Evolutionary conservation across 2,329 filamentous ascomycete genomes (phyloP), one percentile per base, ranked within the genome.

Genomic region (Pseudogymnoascus pannorum): DNA sequence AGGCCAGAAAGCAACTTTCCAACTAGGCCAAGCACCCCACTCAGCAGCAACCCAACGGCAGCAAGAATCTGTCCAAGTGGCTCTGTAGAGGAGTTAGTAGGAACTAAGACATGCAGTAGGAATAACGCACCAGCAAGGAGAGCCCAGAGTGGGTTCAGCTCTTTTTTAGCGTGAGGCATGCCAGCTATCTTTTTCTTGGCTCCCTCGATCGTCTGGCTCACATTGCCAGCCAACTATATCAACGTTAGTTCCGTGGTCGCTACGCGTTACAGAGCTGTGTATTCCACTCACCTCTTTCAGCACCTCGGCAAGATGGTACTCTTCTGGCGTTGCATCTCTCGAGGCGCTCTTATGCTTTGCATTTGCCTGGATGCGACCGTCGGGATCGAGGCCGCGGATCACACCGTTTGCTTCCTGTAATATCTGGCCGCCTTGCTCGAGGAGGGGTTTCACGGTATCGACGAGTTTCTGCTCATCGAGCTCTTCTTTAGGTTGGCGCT

Each of bases 151-250:
- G 92, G 92, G 77, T 93, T 96, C 64, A 96, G 82, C 79, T 93
- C 87, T 81, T 96, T 93, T 87, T 96, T 95, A 44, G 91, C 92
- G 67, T 95, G 89, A 5, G 92, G 92, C 89, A 96, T 94, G 71
- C 90, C 89, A 70, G 89, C 86, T 64, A 96, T 89, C 79, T 90
- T 89, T 78, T 88, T 89, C 84, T 92, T 94, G 24, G 89, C 89
- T 65, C 88, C 87, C 71, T 97, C 92, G 68, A 97, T 93, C 22
- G 87, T 91, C 69, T 87, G 86, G 54, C 89, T 87, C 20, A 97
- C 89, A 22, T 85, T 87, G 18, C 87, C 87, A 0, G 92, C 92
- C 63, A 96, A 81, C 76, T 85, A 61, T 16, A 2, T 24, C 68
- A 22, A 62, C 59, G 58, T 12, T 59, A 51, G 42, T 11, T 4